Percentiles rank a stretch among this genome's conserved stretches.
These are phyloP conservation scores for Termitomyces sp. DNA, from an alignment of 768 basidiomycete genomes.

Conservation along the genomic window DNA sequence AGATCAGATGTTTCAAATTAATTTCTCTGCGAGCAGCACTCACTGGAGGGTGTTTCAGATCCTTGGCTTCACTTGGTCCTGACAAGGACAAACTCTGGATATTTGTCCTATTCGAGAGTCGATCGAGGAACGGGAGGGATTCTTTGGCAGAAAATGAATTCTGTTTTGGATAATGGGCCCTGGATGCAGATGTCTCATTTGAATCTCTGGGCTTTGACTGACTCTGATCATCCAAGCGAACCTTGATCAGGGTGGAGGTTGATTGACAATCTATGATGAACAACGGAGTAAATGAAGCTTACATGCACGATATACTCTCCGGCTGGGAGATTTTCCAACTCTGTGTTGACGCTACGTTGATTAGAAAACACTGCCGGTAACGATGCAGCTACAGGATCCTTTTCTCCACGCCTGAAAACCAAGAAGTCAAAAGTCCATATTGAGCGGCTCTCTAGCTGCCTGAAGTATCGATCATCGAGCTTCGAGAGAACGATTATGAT, in stretches of 20 bases:
- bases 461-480: slow-evolving; percentile 40
- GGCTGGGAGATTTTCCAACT: slow-evolving; percentile 27
- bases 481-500: slow-evolving; percentile 43
- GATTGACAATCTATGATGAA: not conserved
- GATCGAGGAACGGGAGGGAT: not conserved
- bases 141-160: not conserved
- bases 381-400: slow-evolving; percentile 25
- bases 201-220: not conserved
- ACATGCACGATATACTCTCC: slow-evolving; percentile 40
- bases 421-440: slow-evolving; percentile 42
- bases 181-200: no score
- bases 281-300: slow-evolving; percentile 2
- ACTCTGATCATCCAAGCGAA: slow-evolving; percentile 7
- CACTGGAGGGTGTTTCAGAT: not conserved
- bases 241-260: not conserved
- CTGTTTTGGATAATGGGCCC: not conserved
- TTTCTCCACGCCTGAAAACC: slow-evolving; percentile 37
- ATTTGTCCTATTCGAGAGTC: not conserved
- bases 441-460: slow-evolving; percentile 26
- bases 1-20: no score
- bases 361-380: slow-evolving; percentile 18
- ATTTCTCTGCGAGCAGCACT: not conserved
- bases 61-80: not conserved
- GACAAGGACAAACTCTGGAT: not conserved
- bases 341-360: slow-evolving; percentile 31